These are phyloP conservation scores for Plasmodium reichenowi DNA, from an alignment of 169 alveolate species.

Conservation along the genomic window DNA sequence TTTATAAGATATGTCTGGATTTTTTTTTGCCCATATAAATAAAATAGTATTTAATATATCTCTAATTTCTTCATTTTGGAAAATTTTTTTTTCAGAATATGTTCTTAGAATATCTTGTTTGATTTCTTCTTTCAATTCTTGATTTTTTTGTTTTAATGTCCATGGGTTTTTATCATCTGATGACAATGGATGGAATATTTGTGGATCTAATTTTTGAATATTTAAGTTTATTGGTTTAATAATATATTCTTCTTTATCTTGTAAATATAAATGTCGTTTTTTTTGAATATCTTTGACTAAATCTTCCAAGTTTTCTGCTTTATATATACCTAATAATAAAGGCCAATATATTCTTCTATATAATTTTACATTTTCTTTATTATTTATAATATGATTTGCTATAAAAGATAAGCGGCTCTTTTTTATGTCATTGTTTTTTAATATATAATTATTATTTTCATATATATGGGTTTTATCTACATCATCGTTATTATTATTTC, in stretches of 20 bases:
- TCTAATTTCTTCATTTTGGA: conserved; percentile 79
- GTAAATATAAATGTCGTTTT: conserved; percentile 28
- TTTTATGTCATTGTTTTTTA: neutral
- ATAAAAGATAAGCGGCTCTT: conserved; percentile 5
- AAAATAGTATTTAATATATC: conserved; percentile 80
- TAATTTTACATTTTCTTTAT: neutral
- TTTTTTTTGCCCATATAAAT: conserved; percentile 84
- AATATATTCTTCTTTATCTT: conserved; percentile 54
- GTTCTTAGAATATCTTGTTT: conserved; percentile 86
- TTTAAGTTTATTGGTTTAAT: conserved; percentile 45
- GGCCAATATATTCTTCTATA: conserved; percentile 62
- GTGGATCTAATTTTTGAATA: conserved; percentile 83
- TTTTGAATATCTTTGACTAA: conserved; percentile 24
- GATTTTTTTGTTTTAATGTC: conserved; percentile 79
- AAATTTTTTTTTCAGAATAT: conserved; percentile 83
- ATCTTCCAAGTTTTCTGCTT: conserved; percentile 14
- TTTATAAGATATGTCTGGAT: conserved; percentile 80
- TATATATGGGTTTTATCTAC: neutral
- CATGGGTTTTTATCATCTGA: conserved; percentile 86
- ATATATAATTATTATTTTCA: neutral
- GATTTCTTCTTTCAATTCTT: conserved; percentile 82
- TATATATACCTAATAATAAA: conserved; percentile 47
- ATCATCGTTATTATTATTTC: neutral
- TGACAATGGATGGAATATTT: conserved; percentile 85
- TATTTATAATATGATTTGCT: conserved; percentile 43